These are phyloP conservation scores for Candida palmyrensis DNA, from an alignment of 805 yeast genomes.

Conservation along the genomic window DNA sequence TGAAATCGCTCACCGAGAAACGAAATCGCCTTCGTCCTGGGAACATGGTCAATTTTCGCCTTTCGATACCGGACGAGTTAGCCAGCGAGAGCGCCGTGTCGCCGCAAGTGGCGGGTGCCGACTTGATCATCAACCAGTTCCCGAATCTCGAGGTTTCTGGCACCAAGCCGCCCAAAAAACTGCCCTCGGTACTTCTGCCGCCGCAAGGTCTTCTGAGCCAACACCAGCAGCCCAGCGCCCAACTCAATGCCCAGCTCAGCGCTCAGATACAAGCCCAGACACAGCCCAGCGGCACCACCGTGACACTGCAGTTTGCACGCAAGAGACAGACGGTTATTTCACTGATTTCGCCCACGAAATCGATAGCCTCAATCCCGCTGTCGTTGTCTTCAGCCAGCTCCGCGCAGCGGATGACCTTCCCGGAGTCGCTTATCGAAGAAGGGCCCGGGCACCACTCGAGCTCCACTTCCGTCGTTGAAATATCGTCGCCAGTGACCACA, in stretches of 20 bases:
- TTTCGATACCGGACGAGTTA: not conserved
- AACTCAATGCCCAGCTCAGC: not conserved
- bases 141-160: constrained; percentile 17
- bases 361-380: constrained; percentile 17
- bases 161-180: not conserved
- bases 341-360: constrained; percentile 38
- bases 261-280: not conserved
- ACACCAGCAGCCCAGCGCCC: too few species aligned
- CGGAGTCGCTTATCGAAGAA: constrained; percentile 8
- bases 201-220: too few species aligned
- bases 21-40: constrained; percentile 3
- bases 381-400: constrained; percentile 17
- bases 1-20: constrained; percentile 2
- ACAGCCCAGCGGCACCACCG: constrained; percentile 4
- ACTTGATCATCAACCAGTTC: constrained; percentile 20
- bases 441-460: too few species aligned
- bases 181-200: too few species aligned
- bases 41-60: constrained; percentile 1
- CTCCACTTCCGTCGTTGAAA: too few species aligned
- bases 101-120: not conserved
- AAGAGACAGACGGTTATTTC: constrained; percentile 39
- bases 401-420: constrained; percentile 6
- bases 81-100: not conserved
- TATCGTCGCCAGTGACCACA: constrained; percentile 29
- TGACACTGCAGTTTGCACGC: constrained; percentile 7